Evolutionary conservation across 2,329 filamentous ascomycete genomes (phyloP), one percentile per base, ranked within the genome.

Genomic region (Neofusicoccum sp.): DNA sequence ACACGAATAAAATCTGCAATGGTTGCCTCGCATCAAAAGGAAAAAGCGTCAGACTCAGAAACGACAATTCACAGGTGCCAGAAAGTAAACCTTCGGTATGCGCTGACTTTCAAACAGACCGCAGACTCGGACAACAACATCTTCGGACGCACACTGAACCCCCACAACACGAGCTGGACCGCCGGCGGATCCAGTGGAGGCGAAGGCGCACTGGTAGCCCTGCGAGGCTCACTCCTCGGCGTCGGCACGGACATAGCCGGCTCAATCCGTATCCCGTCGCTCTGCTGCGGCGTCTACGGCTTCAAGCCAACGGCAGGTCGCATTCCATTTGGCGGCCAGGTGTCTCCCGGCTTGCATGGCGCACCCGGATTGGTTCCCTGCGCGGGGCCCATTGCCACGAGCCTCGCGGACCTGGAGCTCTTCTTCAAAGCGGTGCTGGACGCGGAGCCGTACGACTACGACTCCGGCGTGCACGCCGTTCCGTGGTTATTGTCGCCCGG

Each of bases 181-280:
- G 65, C 74, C 12, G 84, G 84, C 4, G 84, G 83, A 1, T 81
- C 77, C 2, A 82, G 79, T 4, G 83, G 84, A 34, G 84, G 84
- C 53, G 84, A 86, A 67, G 82, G 82, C 1, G 82, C 84, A 0
- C 69, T 86, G 9, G 54, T 84, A 5, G 83, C 76, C 0, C 68
- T 84, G 26, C 71, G 79, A 11, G 83, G 82, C 9, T 81, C 78
- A 26, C 75, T 75, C 65, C 71, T 86, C n/a, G 83, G 83, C 1
- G 78, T 85, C 49, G 83, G 0, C 6, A 62, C 63, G 20, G 66
- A 67, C 56, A 61, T 63, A n/a, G 62, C 59, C 3, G 64, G 64
- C 1, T 59, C 51, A 3, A 63, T 64, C n/a, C 41, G 64, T 26
- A 47, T 49, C 24, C 64, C 64, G 3, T 57, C 62, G 20, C 31